Base-by-base conservation (phyloP, 805 yeast genomes). In the Nakazawaea holstii region DNA sequence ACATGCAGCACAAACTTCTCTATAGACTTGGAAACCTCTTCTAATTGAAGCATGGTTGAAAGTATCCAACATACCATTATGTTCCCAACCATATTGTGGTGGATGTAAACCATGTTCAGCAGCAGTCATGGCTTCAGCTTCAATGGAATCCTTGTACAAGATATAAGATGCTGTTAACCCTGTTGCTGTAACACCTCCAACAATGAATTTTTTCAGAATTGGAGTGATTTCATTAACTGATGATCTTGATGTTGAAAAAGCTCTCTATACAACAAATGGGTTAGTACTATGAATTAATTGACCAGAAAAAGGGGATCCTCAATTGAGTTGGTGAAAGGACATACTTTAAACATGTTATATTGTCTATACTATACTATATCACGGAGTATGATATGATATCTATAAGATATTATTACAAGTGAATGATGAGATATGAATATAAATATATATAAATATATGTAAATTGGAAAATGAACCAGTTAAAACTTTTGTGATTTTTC, bases 21-120 rank as follows among this genome's bases (percentile, higher is more conserved):
- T 84, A 79, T 94, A 94, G 52, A 94, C 99, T 69, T 89, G 97
- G 84, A 85, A 94, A 59, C 99, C 99, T 80, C 99, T 90, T 79
- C 99, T 87, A 64, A 94, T 87, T 48, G 96, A 84, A 50, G 89
- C 90, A 70, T 91, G 97, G 74, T 91, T 97, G 58, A 89, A 91
- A 47, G 96, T 77, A 59, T 82, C 84, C 58, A 90, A 79, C 83
- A 89, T 86, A 58, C 97, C 97, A 61, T 79, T 82, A 72, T 92
- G 98, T 39, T 96, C 78, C 98, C 98, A 94, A 49, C 81, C 85
- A 68, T 77, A 91, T 50, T 82, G 82, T 54, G 98, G 96, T 33
- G 99, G 84, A 69, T 94, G 99, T 65, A 94, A 79, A 58, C 99
- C 99, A 73, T 94, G 98, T 74, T 94, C 99, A 57, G 98, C 97